Base-by-base conservation (phyloP, 305 asterid species). In the Solanum hybrid region DNA sequence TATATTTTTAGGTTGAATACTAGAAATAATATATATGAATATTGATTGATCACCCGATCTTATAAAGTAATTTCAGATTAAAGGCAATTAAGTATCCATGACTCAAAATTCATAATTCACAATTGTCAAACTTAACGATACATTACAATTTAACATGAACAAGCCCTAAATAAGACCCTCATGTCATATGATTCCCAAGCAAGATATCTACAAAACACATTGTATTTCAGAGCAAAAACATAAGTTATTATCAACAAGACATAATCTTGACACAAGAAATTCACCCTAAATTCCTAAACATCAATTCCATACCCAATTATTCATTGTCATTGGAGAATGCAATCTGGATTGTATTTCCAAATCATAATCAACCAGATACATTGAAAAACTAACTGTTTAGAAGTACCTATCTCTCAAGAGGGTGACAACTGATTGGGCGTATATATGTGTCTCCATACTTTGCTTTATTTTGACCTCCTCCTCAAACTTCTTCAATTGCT, bases 401-500 rank as follows among this genome's bases (percentile, higher is more conserved):
- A 74, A 29, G n/a, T 76, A 79, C 85, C 57, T 79, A 79, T 79
- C 57, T 79, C 1, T 37, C 40, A 37, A 8, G 40, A 37, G 40
- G 40, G 40, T 37, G 11, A 37, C 11, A 37, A 37, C 10, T 92
- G 92, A 79, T 18, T 90, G 74, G 95, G 71, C 26, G 40, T 37
- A 37, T 8, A 89, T 90, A 88, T 91, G 91, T 18, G 5, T 78
- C 89, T 90, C 92, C 34, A 37, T 79, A 26, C 84, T 89, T 87
- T 92, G 90, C 90, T 91, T 92, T 91, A 37, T 37, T 37, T 37
- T 37, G 40, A 37, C 11, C 40, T 37, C 40, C 40, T 37, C 40
- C 40, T 37, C 40, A 37, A 37, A 37, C 40, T 37, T 37, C 0
- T 37, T 8, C 2, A 37, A 37, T 37, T 11, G 8, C 40, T 37